These are phyloP conservation scores for Spiraea crenata DNA, from an alignment of 331 rosid species.

Conservation along the genomic window DNA sequence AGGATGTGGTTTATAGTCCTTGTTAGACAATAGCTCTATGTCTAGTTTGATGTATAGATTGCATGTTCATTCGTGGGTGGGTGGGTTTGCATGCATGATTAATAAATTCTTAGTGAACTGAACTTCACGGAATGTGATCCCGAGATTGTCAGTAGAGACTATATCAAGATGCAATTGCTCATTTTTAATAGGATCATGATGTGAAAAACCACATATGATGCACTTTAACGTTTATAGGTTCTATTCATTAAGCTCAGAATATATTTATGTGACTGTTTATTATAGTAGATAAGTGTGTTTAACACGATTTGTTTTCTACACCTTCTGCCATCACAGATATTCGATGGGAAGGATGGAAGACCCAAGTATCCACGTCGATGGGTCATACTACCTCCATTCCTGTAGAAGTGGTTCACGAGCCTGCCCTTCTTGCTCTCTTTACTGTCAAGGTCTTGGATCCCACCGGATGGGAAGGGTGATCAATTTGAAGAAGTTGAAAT, in stretches of 20 bases:
- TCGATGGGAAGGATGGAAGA: constrained; percentile 90
- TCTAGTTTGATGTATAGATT: not conserved
- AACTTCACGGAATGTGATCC: not conserved
- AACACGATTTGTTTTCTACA: constrained; percentile 11
- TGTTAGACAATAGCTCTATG: not conserved
- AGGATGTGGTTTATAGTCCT: not conserved
- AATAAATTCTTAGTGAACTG: not conserved
- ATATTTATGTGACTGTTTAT: not conserved
- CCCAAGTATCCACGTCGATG: constrained; percentile 94
- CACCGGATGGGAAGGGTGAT: not conserved
- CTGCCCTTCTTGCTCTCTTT: constrained; percentile 23
- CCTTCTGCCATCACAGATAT: constrained; percentile 50
- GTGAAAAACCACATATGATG: not conserved
- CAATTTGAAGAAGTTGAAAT: constrained; percentile 16
- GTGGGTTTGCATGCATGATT: not conserved
- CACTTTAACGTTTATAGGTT: not conserved
- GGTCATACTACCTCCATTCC: constrained; percentile 89
- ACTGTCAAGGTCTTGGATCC: constrained; percentile 17
- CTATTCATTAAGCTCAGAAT: not conserved
- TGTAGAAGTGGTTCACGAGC: constrained; percentile 45
- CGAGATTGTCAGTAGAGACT: not conserved
- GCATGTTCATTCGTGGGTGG: not conserved
- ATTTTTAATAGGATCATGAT: not conserved
- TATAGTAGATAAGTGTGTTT: not conserved
- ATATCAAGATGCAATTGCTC: not conserved